Evolutionary conservation across 805 yeast genomes (phyloP), one percentile per base, ranked within the genome.

Genomic region (Candida takata): DNA sequence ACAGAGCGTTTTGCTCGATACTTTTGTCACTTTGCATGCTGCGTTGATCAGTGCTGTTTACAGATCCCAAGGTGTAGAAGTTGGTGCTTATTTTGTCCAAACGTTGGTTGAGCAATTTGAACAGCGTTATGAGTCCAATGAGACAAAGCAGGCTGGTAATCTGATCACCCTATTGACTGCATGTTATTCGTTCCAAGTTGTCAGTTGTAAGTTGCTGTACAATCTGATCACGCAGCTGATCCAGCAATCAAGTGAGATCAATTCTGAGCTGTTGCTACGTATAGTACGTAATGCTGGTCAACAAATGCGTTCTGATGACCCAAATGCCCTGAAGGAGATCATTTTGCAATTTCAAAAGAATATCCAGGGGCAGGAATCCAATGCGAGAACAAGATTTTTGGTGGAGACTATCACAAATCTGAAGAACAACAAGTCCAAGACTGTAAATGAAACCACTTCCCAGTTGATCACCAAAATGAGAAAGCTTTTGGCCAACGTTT

Each of bases 241-340:
- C 16, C 57, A 60, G 6, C 70, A 76, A 2, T 69, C 84, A 13
- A 69, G 73, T 37, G 96, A 88, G 55, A 47, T 64, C 14, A 79
- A 81, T 44, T 83, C 95, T 3, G 97, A 88, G 48, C 58, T 85
- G 13, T 64, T 92, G 33, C 62, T 90, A 35, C 74, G 80, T 45
- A 64, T 90, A 14, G 66, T 92, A 15, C 72, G 82, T 33, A 76
- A 76, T 24, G 74, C 87, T 9, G 99, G 98, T 29, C 71, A 78
- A 8, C 85, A 84, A 51, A 73, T 92, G 60, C 76, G 98, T 53
- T 63, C 84, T 4, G 98, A 92, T 55, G 98, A 92, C 55, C 94
- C 97, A 2, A 58, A 71, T 8, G 79, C 96, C 0, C 67, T 92
- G 36, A 87, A 83, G 52, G 88, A 84, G 29, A 87, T 90, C 32